Evolutionary conservation across 805 yeast species (phyloP).

Genomic region (Hermanozyma aechmeae): DNA sequence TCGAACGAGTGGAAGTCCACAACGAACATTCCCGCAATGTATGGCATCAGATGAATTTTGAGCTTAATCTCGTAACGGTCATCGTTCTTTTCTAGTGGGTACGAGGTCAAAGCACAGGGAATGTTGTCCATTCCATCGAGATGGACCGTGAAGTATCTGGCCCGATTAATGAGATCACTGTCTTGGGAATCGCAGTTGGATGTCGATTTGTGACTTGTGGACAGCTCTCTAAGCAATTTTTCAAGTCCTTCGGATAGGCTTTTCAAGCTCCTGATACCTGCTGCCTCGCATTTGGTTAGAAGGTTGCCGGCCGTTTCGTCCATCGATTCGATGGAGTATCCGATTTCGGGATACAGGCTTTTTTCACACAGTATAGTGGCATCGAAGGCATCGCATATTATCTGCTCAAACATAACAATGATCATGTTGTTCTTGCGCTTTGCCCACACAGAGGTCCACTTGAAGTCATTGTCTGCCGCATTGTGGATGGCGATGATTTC

Average conservation of each 20-base stretch:
- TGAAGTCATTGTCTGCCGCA: conserved; percentile 49
- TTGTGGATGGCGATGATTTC: conserved; percentile 74
- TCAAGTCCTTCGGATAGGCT: conserved; percentile 15
- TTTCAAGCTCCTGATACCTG: conserved; percentile 7
- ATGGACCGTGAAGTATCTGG: conserved; percentile 53
- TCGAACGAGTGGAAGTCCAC: conserved; percentile 41
- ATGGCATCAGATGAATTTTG: conserved; percentile 70
- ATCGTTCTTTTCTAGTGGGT: conserved; percentile 41
- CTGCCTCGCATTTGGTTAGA: conserved; percentile 10
- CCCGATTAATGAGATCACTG: conserved; percentile 35
- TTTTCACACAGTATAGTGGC: conserved; percentile 9
- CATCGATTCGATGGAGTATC: conserved; percentile 15
- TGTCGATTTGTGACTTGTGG: not conserved
- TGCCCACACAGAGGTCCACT: conserved; percentile 91
- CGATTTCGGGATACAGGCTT: conserved; percentile 1
- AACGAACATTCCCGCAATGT: conserved; percentile 79
- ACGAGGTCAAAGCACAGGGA: conserved; percentile 70
- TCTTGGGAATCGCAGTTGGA: conserved; percentile 14
- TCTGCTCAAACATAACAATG: conserved; percentile 82
- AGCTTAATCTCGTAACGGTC: conserved; percentile 38
- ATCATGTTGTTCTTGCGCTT: conserved; percentile 61
- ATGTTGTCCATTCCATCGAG: conserved; percentile 38
- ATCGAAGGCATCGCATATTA: conserved; percentile 38
- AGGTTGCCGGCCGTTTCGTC: conserved; percentile 29
- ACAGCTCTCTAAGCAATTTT: too few species aligned